phyloP scores from a whole-genome alignment of 371 early-diverging fungal species.

The Zopfochytrium polystomum region DNA sequence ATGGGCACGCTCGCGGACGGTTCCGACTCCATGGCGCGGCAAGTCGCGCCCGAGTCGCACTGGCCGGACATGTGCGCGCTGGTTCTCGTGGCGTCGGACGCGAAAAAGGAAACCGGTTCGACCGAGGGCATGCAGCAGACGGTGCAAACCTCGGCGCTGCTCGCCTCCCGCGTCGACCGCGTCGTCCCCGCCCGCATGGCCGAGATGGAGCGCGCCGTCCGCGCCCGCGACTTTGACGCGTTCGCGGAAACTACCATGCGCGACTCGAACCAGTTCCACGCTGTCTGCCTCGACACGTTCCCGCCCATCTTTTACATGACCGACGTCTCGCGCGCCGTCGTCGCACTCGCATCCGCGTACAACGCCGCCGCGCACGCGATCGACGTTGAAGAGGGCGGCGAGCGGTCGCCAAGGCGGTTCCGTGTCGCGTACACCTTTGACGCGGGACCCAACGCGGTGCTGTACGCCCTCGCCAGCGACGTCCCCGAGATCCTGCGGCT shows the following conservation, averaged over 20 bases:
- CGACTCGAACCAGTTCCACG: conserved; percentile 99
- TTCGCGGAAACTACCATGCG: conserved; percentile 96
- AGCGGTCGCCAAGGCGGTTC: conserved; percentile 48
- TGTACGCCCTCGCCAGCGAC: conserved; percentile 78
- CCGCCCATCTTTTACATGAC: conserved; percentile 93
- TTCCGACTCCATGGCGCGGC: conserved; percentile 83
- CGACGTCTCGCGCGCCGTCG: conserved; percentile 88
- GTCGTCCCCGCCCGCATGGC: conserved; percentile 88
- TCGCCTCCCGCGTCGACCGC: conserved; percentile 73
- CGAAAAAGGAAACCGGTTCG: conserved; percentile 85
- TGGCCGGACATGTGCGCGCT: conserved; percentile 96
- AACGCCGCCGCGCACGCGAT: conserved; percentile 50
- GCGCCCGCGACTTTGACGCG: conserved; percentile 75
- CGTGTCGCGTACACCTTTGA: conserved; percentile 68
- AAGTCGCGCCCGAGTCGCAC: conserved; percentile 84
- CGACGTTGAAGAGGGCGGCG: conserved; percentile 54
- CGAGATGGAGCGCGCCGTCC: conserved; percentile 81
- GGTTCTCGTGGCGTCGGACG: conserved; percentile 89
- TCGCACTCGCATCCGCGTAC: conserved; percentile 79
- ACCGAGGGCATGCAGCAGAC: conserved; percentile 98
- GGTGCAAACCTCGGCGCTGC: conserved; percentile 83
- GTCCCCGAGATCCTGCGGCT: conserved; percentile 80
- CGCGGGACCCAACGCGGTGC: conserved; percentile 98
- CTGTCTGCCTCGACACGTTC: conserved; percentile 82
- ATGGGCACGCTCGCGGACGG: conserved; percentile 69